Evolutionary conservation across 371 early-diverging fungal genomes (phyloP), one percentile per base, ranked within the genome.

Genomic region (Mortierella sp.): DNA sequence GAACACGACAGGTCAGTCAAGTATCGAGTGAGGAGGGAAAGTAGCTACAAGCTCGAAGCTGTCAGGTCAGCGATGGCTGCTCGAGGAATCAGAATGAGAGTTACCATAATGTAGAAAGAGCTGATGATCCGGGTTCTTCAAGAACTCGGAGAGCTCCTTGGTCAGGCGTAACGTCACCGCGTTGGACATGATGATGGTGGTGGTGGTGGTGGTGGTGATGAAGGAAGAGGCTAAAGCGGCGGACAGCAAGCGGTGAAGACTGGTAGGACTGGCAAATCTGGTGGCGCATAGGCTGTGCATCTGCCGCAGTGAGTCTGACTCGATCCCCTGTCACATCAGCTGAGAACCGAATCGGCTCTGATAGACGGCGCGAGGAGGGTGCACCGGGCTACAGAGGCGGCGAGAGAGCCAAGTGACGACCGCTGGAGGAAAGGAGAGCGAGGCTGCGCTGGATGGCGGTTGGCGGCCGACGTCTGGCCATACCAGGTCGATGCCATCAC

Each of bases 61-160:
- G 34, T 2, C 24, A 21, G 47, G 10, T 5, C 25, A 22, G 2
- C 47, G 45, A 17, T 49, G 43, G 24, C 22, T 17, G 51, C 13
- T 28, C 40, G 12, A 39, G 51, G 29, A 31, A 34, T 47, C 25
- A 25, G 45, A 16, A 45, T 34, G 54, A 22, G 44, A 5, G 28
- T 48, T 74, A 68, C 74, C 71, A 29, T 61, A 73, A 41, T 66
- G 67, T 4, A 85, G 59, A 29, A 71, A 68, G 61, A 85, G 69
- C 43, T 81, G 80, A 49, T 73, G 70, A 52, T 86, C 86, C 3
- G 83, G 84, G 21, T 62, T 71, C 59, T 68, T 76, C 31, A 64
- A 48, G 51, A 68, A 63, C 39, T 76, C 76, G 17, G 76, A 76
- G 25, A 76, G 57, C 54, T 76, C 76, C 34, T 68, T 68, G 16